Evolutionary conservation across 2,329 filamentous ascomycete genomes (phyloP).

Genomic region (Drechslerella stenobrocha): DNA sequence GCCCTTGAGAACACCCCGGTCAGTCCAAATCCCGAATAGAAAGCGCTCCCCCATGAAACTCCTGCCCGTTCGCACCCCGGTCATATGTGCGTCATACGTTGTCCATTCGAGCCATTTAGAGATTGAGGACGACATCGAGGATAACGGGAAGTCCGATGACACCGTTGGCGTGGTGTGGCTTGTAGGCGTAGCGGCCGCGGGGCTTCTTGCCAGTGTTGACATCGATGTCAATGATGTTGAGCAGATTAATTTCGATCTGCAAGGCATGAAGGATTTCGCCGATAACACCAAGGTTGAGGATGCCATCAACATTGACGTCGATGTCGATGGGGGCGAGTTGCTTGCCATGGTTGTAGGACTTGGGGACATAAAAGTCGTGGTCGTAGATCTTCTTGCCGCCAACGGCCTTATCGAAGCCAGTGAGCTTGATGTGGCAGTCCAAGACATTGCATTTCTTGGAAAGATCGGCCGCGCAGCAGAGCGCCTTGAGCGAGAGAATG

Average conservation of each 20-base stretch:
- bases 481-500: constrained; percentile 26
- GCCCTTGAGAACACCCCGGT: constrained; percentile 25
- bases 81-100: constrained; percentile 3
- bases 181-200: constrained; percentile 36
- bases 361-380: constrained; percentile 43
- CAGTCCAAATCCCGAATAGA: constrained; percentile 4
- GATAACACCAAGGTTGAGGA: constrained; percentile 18
- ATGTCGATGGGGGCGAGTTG: constrained; percentile 29
- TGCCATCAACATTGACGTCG: constrained; percentile 23
- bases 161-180: constrained; percentile 9
- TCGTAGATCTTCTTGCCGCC: constrained; percentile 44
- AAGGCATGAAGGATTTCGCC: constrained; percentile 9
- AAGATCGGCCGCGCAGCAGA: constrained; percentile 36
- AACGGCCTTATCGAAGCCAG: constrained; percentile 31
- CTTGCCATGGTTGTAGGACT: constrained; percentile 14
- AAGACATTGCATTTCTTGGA: constrained; percentile 27
- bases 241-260: constrained; percentile 17
- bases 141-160: constrained; percentile 11
- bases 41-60: too few relatives aligned
- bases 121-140: constrained; percentile 18
- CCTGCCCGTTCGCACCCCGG: not conserved
- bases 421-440: constrained; percentile 37
- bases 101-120: not conserved
- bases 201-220: constrained; percentile 13
- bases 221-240: constrained; percentile 15